Evolutionary conservation across 1,284 basidiomycete genomes (phyloP).

Genomic region (Cutaneotrichosporon cavernicola): DNA sequence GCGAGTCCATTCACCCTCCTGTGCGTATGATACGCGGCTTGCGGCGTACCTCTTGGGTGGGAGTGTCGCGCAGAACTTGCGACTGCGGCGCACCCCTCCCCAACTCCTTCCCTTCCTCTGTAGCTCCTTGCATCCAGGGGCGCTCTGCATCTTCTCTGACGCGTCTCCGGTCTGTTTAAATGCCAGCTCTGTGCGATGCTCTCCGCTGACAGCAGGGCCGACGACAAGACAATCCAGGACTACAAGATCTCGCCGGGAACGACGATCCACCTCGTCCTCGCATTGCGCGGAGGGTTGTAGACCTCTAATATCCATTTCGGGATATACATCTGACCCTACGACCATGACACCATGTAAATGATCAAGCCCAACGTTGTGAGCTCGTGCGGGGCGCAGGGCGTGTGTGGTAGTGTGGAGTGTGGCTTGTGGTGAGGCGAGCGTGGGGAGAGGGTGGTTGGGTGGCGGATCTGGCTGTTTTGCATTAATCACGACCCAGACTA

Average conservation of each 20-base stretch:
- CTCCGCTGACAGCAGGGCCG: conserved; percentile 55
- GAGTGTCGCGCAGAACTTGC: too few relatives aligned
- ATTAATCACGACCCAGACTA: too few relatives aligned
- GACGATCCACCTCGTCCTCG: conserved; percentile 87
- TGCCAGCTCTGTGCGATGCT: neutral
- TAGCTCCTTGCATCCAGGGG: too few relatives aligned
- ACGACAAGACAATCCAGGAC: conserved; percentile 84
- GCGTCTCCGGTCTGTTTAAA: neutral
- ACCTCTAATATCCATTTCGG: neutral
- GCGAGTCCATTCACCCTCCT: too few relatives aligned
- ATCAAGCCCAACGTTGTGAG: neutral
- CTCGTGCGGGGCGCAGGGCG: neutral
- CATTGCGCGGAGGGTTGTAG: conserved; percentile 72
- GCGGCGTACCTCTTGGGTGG: too few relatives aligned
- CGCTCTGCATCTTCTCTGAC: neutral
- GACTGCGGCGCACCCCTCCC: too few relatives aligned
- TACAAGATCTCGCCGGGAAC: conserved; percentile 77
- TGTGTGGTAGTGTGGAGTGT: too few relatives aligned
- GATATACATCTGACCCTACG: neutral
- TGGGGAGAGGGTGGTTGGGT: too few relatives aligned
- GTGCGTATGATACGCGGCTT: too few relatives aligned
- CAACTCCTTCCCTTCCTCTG: too few relatives aligned
- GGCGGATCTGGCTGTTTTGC: too few relatives aligned
- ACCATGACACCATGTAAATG: neutral
- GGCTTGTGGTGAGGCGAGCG: too few relatives aligned